A percentile compares a stretch with the other conserved stretches of the same genome.
These are phyloP conservation scores for Daldinia caldariorum DNA, from an alignment of 495 filamentous ascomycete genomes.

Conservation along the genomic window DNA sequence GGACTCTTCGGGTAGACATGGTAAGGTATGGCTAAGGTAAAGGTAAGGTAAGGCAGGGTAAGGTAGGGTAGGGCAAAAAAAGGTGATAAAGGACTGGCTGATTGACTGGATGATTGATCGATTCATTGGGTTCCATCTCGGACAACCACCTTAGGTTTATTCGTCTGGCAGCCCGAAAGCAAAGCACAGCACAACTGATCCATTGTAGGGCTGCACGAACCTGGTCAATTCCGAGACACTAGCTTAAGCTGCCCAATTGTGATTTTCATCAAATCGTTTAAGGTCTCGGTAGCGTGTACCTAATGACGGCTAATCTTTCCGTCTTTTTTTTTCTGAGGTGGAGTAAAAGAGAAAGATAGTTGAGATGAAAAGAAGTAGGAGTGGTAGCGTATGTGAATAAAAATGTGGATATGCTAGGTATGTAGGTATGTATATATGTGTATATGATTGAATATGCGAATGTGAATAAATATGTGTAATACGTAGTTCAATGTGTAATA, in stretches of 20 bases:
- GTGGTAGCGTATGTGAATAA: too few species aligned
- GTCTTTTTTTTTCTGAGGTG: not conserved
- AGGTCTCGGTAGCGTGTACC: conserved; percentile 2
- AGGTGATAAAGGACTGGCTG: conserved; percentile 1
- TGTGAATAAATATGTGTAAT: too few species aligned
- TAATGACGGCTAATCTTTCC: conserved; percentile 17
- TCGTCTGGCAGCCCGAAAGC: not conserved
- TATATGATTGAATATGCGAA: too few species aligned
- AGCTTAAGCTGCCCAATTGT: conserved; percentile 40
- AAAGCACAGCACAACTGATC: not conserved
- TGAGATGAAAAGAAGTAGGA: too few species aligned
- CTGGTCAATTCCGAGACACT: conserved; percentile 44
- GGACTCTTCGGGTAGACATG: conserved; percentile 29
- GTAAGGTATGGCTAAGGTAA: not conserved
- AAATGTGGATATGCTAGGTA: too few species aligned
- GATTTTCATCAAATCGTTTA: conserved; percentile 30
- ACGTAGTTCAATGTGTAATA: too few species aligned
- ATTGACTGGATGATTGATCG: not conserved
- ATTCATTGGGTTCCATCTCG: conserved; percentile 13
- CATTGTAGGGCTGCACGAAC: conserved; percentile 44
- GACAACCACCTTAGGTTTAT: conserved; percentile 11
- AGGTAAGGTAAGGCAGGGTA: too few species aligned
- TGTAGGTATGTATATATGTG: too few species aligned
- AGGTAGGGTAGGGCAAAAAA: too few species aligned
- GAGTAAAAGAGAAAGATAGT: not conserved